A percentile compares a stretch with the other conserved stretches of the same genome.
phyloP scores from a whole-genome alignment of 1,284 basidiomycete genomes.

The Ustilago cynodontis region DNA sequence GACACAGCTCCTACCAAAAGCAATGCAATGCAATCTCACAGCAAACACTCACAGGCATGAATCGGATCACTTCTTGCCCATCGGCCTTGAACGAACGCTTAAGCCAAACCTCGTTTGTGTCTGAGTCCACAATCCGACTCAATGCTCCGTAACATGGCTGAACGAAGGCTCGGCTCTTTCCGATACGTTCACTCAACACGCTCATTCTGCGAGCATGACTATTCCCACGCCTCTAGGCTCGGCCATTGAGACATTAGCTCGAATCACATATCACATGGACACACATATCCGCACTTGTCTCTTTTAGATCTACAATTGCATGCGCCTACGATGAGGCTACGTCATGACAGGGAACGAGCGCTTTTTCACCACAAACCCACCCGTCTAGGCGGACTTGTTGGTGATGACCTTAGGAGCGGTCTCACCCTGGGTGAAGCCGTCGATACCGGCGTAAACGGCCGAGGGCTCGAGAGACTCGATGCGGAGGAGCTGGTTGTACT shows the following conservation, averaged over 20 bases:
- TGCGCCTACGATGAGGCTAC: not conserved
- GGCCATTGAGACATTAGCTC: not conserved
- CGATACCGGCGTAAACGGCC: slow-evolving; percentile 65
- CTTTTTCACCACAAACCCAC: not conserved
- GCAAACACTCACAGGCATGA: not conserved
- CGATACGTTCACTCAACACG: not conserved
- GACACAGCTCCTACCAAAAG: not conserved
- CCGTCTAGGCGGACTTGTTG: slow-evolving; percentile 51
- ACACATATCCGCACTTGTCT: not conserved
- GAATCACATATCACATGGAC: not conserved
- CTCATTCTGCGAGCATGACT: not conserved
- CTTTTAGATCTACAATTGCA: slow-evolving; percentile 19
- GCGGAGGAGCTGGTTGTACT: slow-evolving; percentile 72
- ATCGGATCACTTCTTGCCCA: not conserved
- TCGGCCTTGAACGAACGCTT: not conserved
- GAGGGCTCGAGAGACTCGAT: slow-evolving; percentile 64
- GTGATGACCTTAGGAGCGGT: slow-evolving; percentile 62
- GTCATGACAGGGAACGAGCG: not conserved
- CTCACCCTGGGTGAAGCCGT: slow-evolving; percentile 65
- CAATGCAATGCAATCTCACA: slow-evolving; percentile 3
- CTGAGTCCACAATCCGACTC: not conserved
- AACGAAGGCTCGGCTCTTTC: not conserved
- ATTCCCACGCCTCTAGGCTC: not conserved
- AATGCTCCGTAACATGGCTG: too few relatives aligned
- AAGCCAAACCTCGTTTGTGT: not conserved